Evolutionary conservation across 768 basidiomycete species (phyloP).

Genomic region (Baorangia bicolor): DNA sequence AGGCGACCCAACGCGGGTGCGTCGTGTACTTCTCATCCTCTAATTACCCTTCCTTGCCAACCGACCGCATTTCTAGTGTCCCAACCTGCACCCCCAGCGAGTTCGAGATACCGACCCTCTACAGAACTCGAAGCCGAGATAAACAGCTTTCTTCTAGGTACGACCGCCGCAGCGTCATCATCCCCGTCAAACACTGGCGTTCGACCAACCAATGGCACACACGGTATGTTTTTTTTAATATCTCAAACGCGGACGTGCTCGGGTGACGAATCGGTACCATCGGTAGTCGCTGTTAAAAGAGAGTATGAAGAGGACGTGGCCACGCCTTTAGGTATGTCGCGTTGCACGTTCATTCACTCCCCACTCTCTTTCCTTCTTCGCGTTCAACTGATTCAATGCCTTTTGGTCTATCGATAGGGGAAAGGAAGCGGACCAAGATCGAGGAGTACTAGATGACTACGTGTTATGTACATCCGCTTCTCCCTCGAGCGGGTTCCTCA

Average conservation of each 20-base stretch:
- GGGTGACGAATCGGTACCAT: no score
- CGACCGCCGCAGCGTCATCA: background rate
- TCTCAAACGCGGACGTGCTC: background rate
- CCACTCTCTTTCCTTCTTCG: no score
- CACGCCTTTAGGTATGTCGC: no score
- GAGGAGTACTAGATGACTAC: no score
- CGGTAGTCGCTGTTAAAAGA: background rate
- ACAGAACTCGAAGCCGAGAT: slow-evolving; percentile 3
- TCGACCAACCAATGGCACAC: background rate
- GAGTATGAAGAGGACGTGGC: no score
- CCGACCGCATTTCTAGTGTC: background rate
- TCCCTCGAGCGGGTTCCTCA: no score
- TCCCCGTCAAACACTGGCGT: background rate
- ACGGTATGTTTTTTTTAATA: background rate
- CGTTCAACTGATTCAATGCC: no score
- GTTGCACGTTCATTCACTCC: no score
- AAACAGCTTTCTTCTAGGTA: background rate
- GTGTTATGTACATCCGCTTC: no score
- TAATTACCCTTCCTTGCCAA: background rate
- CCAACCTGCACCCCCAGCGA: background rate
- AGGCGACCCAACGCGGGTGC: background rate
- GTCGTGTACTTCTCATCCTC: background rate
- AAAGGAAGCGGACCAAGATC: no score
- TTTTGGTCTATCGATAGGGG: no score
- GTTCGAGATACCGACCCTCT: slow-evolving; percentile 8